A percentile compares a stretch with the other conserved stretches of the same genome.
phyloP scores from a whole-genome alignment of 257 asterid genomes.

The Ballota nigra region DNA sequence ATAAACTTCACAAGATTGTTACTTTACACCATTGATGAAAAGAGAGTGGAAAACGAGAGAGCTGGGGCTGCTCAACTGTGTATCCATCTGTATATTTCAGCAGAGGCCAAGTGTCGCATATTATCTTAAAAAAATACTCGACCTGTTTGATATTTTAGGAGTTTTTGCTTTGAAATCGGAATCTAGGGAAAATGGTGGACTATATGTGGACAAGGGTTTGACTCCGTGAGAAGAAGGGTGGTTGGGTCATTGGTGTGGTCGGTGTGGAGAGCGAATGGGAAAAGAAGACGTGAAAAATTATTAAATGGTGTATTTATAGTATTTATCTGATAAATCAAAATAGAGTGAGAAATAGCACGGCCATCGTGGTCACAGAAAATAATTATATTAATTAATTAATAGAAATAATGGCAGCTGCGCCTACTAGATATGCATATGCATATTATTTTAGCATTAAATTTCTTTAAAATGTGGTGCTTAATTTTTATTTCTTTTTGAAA shows the following conservation, averaged over 20 bases:
- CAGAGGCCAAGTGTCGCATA: conserved; percentile 19
- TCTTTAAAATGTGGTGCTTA: no score
- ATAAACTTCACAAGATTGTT: conserved; percentile 1
- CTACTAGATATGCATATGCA: no score
- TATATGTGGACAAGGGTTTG: background rate
- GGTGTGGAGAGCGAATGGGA: background rate
- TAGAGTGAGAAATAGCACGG: no score
- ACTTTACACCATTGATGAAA: background rate
- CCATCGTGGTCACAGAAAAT: no score
- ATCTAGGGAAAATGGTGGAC: background rate
- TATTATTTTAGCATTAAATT: no score
- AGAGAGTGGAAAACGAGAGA: background rate
- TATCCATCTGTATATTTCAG: conserved; percentile 1
- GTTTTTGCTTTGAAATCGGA: background rate
- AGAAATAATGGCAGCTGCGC: no score
- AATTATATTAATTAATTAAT: no score
- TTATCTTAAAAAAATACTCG: background rate
- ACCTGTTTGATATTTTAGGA: background rate
- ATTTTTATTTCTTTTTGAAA: no score
- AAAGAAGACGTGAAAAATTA: background rate
- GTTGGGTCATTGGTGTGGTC: background rate
- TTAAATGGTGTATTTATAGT: background rate
- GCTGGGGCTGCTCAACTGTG: background rate
- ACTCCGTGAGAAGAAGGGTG: background rate
- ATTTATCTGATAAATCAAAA: no score